Evolutionary conservation across 2,329 filamentous ascomycete species (phyloP).

Genomic region (Aphanoascus verrucosus): DNA sequence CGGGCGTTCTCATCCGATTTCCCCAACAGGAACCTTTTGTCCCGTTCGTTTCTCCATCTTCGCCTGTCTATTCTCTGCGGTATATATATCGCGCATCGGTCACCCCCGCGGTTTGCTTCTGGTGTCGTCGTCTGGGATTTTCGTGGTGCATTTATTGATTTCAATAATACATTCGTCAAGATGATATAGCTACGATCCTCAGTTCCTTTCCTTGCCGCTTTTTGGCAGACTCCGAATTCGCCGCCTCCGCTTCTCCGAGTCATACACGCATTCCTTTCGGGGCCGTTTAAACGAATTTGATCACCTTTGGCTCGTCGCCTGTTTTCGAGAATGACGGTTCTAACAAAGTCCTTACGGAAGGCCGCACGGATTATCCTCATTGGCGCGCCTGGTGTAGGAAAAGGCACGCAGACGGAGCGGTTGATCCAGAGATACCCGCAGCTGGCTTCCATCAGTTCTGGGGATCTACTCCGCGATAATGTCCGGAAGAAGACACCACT

Average conservation of each 20-base stretch:
- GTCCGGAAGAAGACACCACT: constrained; percentile 78
- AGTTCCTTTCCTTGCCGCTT: background rate
- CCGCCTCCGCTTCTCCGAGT: constrained; percentile 3
- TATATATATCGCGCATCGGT: background rate
- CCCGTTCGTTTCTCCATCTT: background rate
- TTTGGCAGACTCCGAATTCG: background rate
- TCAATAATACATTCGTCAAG: background rate
- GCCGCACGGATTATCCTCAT: constrained; percentile 91
- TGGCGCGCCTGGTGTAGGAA: constrained; percentile 91
- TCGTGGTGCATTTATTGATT: background rate
- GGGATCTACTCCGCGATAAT: constrained; percentile 84
- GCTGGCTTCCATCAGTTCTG: constrained; percentile 82
- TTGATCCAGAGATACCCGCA: constrained; percentile 79
- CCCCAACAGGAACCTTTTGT: background rate
- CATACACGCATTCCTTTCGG: background rate
- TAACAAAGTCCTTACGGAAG: constrained; percentile 49
- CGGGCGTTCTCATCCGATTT: background rate
- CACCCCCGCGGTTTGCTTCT: background rate
- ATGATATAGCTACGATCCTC: constrained; percentile 3
- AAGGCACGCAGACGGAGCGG: constrained; percentile 89
- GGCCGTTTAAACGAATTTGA: background rate
- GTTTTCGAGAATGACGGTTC: constrained; percentile 9
- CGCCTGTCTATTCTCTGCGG: background rate
- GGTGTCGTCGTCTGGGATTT: too few species aligned
- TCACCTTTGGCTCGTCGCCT: too few species aligned